phyloP scores from a whole-genome alignment of 2,329 filamentous ascomycete species.

The Aspergillus intermedius region DNA sequence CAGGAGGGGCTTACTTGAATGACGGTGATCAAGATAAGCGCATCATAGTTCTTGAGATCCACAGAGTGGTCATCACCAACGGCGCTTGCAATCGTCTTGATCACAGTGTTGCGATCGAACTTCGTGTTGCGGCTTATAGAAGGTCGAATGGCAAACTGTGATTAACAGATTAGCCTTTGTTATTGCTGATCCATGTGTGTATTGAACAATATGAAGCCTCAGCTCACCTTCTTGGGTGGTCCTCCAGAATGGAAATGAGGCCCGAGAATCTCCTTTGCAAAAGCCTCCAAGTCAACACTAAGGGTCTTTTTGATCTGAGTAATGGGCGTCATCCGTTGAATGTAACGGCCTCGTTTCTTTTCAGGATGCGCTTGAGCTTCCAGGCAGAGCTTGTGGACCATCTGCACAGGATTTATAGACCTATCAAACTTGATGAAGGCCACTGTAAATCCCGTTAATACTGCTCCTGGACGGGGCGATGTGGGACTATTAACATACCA shows the following conservation, averaged over 20 bases:
- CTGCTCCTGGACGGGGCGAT: background rate
- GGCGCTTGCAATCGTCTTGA: constrained; percentile 52
- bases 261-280: constrained; percentile 52
- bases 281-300: constrained; percentile 50
- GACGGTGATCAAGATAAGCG: constrained; percentile 56
- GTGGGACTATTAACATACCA: constrained; percentile 20
- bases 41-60: constrained; percentile 55
- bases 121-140: constrained; percentile 55
- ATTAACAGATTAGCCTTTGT: background rate
- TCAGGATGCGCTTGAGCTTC: constrained; percentile 48
- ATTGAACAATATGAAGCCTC: background rate
- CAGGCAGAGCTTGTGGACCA: constrained; percentile 54
- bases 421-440: constrained; percentile 53
- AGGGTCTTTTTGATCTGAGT: constrained; percentile 53
- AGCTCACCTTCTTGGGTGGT: constrained; percentile 47
- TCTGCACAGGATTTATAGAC: constrained; percentile 54
- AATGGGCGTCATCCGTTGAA: constrained; percentile 56
- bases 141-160: constrained; percentile 57
- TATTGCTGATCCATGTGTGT: too few relatives aligned
- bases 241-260: constrained; percentile 53
- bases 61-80: constrained; percentile 56
- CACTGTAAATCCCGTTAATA: constrained; percentile 31
- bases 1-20: constrained; percentile 44
- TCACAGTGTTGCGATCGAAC: constrained; percentile 52
- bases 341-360: constrained; percentile 51